Evolutionary conservation across 2,329 filamentous ascomycete species (phyloP).

Genomic region (Monilinia laxa): DNA sequence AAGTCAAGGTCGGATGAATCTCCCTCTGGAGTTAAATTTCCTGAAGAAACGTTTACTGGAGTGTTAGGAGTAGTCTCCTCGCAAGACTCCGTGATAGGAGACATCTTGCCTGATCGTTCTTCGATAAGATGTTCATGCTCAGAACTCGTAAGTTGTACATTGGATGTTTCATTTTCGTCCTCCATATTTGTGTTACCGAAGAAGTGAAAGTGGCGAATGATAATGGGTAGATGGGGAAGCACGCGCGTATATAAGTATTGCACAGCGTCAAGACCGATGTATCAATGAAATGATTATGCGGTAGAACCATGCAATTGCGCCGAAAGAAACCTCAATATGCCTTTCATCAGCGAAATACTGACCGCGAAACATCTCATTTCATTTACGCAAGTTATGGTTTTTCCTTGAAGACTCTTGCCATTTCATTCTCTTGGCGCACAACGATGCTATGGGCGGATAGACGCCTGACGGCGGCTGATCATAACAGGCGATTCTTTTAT

Average conservation of each 20-base stretch:
- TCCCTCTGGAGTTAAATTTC: background rate
- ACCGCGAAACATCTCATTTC: background rate
- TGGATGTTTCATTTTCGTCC: slow-evolving; percentile 11
- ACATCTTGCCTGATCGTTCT: background rate
- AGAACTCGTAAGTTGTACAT: background rate
- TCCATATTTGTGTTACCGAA: slow-evolving; percentile 9
- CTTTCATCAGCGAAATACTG: slow-evolving; percentile 6
- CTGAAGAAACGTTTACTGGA: slow-evolving; percentile 3
- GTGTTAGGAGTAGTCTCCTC: background rate
- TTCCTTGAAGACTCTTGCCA: slow-evolving; percentile 8
- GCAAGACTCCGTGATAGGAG: background rate
- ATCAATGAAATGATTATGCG: slow-evolving; percentile 13
- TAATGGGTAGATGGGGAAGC: background rate
- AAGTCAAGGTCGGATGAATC: slow-evolving; percentile 4
- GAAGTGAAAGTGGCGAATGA: slow-evolving; percentile 3
- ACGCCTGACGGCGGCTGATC: slow-evolving; percentile 3
- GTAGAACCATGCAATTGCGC: slow-evolving; percentile 9
- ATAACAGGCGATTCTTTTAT: background rate
- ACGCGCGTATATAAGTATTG: slow-evolving; percentile 17
- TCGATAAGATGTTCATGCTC: slow-evolving; percentile 3
- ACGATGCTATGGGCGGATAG: background rate
- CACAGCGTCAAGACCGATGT: slow-evolving; percentile 1
- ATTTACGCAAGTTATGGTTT: background rate
- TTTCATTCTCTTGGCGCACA: slow-evolving; percentile 6
- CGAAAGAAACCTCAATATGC: slow-evolving; percentile 8